A percentile compares a stretch with the other conserved stretches of the same genome.
phyloP scores from a whole-genome alignment of 306 rosid species.

The Dryas octopetala region DNA sequence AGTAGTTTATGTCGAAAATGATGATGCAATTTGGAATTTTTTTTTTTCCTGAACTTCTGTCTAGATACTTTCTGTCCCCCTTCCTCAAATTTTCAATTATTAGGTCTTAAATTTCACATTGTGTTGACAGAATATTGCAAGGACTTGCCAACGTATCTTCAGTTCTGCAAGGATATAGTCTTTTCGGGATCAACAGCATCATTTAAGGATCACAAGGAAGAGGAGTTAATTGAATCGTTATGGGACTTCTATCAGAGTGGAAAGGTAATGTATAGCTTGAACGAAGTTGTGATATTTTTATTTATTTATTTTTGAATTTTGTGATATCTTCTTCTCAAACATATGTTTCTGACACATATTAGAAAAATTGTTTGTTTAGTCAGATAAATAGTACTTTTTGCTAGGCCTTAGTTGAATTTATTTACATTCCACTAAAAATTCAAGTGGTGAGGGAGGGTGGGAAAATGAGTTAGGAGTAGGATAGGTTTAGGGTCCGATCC shows the following conservation, averaged over 20 bases:
- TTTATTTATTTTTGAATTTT: background rate
- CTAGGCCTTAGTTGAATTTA: background rate
- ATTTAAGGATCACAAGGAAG: slow-evolving; percentile 62
- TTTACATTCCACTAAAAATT: background rate
- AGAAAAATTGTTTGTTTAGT: background rate
- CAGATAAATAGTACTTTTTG: background rate
- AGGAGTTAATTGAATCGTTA: slow-evolving; percentile 46
- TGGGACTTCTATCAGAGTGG: slow-evolving; percentile 61
- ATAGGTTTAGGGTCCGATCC: no score
- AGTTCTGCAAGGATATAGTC: slow-evolving; percentile 68
- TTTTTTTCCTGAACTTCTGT: background rate
- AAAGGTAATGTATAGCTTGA: slow-evolving; percentile 49
- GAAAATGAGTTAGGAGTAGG: no score
- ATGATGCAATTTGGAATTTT: slow-evolving; percentile 9
- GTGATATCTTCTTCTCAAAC: slow-evolving; percentile 13
- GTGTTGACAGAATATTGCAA: slow-evolving; percentile 61
- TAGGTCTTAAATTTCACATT: slow-evolving; percentile 10
- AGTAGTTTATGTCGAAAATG: background rate
- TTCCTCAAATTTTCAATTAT: background rate
- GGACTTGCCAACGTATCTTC: slow-evolving; percentile 75
- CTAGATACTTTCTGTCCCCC: slow-evolving; percentile 13
- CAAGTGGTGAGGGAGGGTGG: no score
- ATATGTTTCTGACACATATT: background rate
- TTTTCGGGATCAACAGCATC: slow-evolving; percentile 73
- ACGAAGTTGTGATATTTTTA: background rate